Percentiles rank a stretch among this genome's conserved stretches.
phyloP scores from a whole-genome alignment of 805 yeast genomes.

The Monosporozyma yasuniensis region DNA sequence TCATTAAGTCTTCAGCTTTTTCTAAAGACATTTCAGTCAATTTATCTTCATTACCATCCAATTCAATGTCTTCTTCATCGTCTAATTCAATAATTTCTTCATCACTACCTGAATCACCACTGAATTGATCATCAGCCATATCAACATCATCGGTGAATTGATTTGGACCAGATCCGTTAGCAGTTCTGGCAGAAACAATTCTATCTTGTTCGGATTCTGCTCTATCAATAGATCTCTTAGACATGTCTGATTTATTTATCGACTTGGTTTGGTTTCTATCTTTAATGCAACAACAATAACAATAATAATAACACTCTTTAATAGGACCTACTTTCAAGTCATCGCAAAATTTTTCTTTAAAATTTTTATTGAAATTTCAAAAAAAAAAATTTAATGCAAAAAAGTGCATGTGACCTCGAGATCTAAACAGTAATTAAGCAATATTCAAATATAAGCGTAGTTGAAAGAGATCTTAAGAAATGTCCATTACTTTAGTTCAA shows the following conservation, averaged over 20 bases:
- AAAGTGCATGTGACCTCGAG: not conserved
- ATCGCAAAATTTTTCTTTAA: constrained; percentile 2
- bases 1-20: constrained; percentile 31
- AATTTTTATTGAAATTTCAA: not conserved
- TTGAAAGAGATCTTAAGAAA: not conserved
- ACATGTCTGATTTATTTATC: constrained; percentile 24
- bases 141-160: constrained; percentile 33
- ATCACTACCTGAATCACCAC: constrained; percentile 88
- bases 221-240: constrained; percentile 41
- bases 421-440: not conserved
- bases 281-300: not conserved
- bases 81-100: constrained; percentile 82
- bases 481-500: not conserved
- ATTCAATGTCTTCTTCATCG: constrained; percentile 43
- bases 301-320: not conserved
- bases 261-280: not conserved
- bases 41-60: constrained; percentile 26
- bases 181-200: constrained; percentile 34
- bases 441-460: not conserved
- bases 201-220: constrained; percentile 35
- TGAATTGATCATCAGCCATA: constrained; percentile 78
- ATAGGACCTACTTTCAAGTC: not conserved
- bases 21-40: constrained; percentile 30
- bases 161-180: constrained; percentile 19
- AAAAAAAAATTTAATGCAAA: not conserved